phyloP scores from a whole-genome alignment of 23 red algal species.

The Gracilaria caudata region DNA sequence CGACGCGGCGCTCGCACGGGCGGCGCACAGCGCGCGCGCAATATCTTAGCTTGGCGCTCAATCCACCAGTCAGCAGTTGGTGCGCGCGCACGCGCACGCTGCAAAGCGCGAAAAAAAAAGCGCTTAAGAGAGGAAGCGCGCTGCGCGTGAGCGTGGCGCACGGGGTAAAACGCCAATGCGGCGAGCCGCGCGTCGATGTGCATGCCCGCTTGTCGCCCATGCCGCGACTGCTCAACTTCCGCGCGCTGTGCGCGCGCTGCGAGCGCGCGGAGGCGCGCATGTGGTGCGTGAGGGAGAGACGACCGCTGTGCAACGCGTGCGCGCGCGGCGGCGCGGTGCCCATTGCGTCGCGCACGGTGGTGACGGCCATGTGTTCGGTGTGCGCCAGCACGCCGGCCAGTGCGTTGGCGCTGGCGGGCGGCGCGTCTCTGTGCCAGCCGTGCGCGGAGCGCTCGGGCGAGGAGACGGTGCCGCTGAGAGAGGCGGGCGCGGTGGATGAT shows the following conservation, averaged over 20 bases:
- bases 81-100: no score
- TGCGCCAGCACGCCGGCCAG: slow-evolving; percentile 27
- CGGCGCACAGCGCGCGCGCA: no score
- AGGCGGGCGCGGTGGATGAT: not conserved
- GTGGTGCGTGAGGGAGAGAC: not conserved
- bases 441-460: slow-evolving; percentile 15
- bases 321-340: slow-evolving; percentile 18
- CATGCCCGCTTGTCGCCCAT: no score
- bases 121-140: no score
- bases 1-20: not conserved
- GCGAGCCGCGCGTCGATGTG: not conserved
- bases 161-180: not conserved
- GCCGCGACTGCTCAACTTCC: slow-evolving; percentile 58
- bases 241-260: slow-evolving; percentile 45
- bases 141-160: no score
- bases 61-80: no score
- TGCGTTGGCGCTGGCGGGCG: not conserved
- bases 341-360: slow-evolving; percentile 32
- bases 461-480: slow-evolving; percentile 19
- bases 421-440: slow-evolving; percentile 11
- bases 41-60: no score
- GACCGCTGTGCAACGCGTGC: slow-evolving; percentile 40
- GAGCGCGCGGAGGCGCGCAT: slow-evolving; percentile 43
- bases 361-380: slow-evolving; percentile 26
- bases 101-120: no score